A percentile compares a stretch with the other conserved stretches of the same genome.
These are phyloP conservation scores for Crucihimalaya himalaica DNA, from an alignment of 345 rosid species.

Conservation along the genomic window DNA sequence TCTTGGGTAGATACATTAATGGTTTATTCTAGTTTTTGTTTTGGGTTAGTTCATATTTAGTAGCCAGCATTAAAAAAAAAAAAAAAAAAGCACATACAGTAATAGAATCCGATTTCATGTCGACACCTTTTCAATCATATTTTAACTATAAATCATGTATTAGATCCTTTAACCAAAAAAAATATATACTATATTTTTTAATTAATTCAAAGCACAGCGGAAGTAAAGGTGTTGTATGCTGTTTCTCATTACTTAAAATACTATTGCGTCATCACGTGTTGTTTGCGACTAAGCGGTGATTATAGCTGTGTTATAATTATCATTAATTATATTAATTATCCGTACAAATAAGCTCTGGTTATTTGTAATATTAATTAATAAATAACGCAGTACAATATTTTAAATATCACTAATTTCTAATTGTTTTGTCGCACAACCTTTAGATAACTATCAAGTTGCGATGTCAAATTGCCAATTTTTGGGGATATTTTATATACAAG, in stretches of 20 bases:
- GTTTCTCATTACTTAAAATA: conserved; percentile 1
- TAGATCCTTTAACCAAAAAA: no score
- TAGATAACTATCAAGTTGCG: conserved; percentile 22
- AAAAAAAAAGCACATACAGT: no score
- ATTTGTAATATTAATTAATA: neutral
- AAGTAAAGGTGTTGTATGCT: neutral
- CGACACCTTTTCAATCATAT: conserved; percentile 21
- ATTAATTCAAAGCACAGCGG: neutral
- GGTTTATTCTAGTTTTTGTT: neutral
- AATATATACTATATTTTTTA: no score
- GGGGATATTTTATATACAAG: conserved; percentile 9
- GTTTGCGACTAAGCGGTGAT: conserved; percentile 1
- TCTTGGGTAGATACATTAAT: neutral
- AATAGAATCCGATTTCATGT: conserved; percentile 21
- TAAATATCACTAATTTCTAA: neutral
- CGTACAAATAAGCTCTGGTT: conserved; percentile 3
- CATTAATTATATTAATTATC: neutral
- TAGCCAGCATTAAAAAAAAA: neutral
- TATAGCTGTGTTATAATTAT: conserved; percentile 7
- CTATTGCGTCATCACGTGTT: conserved; percentile 24
- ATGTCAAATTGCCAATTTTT: conserved; percentile 23
- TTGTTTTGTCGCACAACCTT: neutral
- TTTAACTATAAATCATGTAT: neutral
- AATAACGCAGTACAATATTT: neutral
- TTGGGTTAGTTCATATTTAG: conserved; percentile 10